These are phyloP conservation scores for Epithele typhae DNA, from an alignment of 768 basidiomycete species.

Conservation along the genomic window DNA sequence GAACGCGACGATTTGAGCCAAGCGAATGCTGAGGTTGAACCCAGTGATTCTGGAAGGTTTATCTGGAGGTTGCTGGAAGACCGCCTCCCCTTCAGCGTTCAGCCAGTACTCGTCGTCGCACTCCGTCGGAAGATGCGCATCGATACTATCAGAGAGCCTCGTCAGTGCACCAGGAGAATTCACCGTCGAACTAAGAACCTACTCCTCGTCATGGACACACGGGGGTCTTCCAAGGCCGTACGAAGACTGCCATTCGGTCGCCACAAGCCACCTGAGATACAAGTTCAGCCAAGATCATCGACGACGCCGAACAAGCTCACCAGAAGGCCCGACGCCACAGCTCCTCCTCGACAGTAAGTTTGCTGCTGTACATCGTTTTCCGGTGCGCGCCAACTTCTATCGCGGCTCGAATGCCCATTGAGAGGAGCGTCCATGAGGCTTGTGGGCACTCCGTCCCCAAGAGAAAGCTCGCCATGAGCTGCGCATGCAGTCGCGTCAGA, in stretches of 20 bases:
- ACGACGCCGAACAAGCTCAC: constrained; percentile 27
- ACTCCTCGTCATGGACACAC: constrained; percentile 69
- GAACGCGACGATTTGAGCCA: constrained; percentile 58
- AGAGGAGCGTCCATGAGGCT: constrained; percentile 40
- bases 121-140: constrained; percentile 53
- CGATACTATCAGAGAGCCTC: constrained; percentile 51
- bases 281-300: background rate
- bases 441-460: constrained; percentile 38
- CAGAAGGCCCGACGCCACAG: constrained; percentile 48
- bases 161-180: background rate
- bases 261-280: too few relatives aligned
- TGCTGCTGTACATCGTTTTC: constrained; percentile 27
- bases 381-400: constrained; percentile 49
- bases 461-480: constrained; percentile 45
- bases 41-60: constrained; percentile 47
- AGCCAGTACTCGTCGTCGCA: constrained; percentile 81
- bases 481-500: constrained; percentile 2
- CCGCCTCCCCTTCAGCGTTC: constrained; percentile 42
- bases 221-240: constrained; percentile 56
- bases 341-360: constrained; percentile 37
- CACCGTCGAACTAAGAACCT: constrained; percentile 21
- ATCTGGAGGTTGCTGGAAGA: constrained; percentile 57
- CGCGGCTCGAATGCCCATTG: constrained; percentile 40
- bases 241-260: too few relatives aligned
- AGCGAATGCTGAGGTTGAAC: constrained; percentile 47